These are phyloP conservation scores for Fusarium tricinctum DNA, from an alignment of 2,329 filamentous ascomycete species.

Conservation along the genomic window DNA sequence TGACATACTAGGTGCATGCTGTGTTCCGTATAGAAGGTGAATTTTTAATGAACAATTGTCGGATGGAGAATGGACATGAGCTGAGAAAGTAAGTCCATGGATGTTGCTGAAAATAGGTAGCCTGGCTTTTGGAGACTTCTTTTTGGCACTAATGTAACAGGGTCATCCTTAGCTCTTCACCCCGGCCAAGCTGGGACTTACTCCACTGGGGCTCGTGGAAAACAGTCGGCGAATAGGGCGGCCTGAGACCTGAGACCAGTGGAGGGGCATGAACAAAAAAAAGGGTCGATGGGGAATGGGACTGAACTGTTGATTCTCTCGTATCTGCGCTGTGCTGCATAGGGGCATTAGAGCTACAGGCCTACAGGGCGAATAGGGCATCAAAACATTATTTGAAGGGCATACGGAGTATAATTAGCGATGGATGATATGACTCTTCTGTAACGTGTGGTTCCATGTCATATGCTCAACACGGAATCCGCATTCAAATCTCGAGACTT, in stretches of 20 bases:
- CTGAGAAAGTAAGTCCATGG: background rate
- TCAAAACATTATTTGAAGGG: no score
- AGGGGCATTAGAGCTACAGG: no score
- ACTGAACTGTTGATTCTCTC: conserved; percentile 14
- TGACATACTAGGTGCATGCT: background rate
- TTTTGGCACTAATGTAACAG: conserved; percentile 27
- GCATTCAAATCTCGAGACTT: background rate
- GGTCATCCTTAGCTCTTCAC: conserved; percentile 8
- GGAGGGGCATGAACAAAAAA: no score
- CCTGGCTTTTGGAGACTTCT: conserved; percentile 4
- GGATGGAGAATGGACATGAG: background rate
- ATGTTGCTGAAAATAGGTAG: conserved; percentile 39
- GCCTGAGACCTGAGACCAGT: background rate
- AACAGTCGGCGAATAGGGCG: conserved; percentile 34
- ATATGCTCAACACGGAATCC: background rate
- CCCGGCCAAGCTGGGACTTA: background rate
- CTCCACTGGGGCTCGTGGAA: conserved; percentile 9
- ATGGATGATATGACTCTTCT: background rate
- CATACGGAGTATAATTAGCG: no score
- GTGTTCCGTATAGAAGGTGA: background rate
- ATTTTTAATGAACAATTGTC: background rate
- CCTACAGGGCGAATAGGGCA: no score
- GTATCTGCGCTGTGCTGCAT: conserved; percentile 30
- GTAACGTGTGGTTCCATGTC: conserved; percentile 17
- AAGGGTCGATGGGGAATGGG: background rate